Percentiles rank a stretch among this genome's conserved stretches.
Conservation (phyloP, 768 basidiomycete genomes). For the Lyophyllum atratum region DNA sequence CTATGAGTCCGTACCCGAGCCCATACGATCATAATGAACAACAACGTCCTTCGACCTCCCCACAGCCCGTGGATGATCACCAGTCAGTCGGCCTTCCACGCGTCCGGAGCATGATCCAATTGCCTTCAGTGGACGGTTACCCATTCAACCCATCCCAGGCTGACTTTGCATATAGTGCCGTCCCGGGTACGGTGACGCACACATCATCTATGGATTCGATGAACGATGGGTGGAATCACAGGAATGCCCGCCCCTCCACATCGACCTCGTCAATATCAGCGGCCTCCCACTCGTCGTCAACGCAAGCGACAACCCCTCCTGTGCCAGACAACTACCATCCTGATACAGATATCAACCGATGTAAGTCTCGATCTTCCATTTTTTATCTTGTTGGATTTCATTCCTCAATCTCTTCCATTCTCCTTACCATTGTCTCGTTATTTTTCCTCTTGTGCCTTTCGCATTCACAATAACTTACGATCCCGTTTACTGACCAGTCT, state of each 20-base stretch:
- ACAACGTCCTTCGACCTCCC: conserved; percentile 71
- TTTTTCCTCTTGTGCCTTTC: conserved; percentile 12
- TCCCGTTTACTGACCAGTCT: conserved; percentile 49
- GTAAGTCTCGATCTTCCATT: conserved; percentile 50
- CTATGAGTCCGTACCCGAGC: conserved; percentile 84
- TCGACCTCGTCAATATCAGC: conserved; percentile 77
- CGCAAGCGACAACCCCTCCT: conserved; percentile 82
- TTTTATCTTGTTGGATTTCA: background rate
- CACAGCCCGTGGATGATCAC: conserved; percentile 63
- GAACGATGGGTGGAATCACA: conserved; percentile 51
- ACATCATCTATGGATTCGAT: conserved; percentile 45
- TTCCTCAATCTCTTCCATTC: background rate
- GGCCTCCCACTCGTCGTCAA: conserved; percentile 75
- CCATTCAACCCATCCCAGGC: conserved; percentile 64
- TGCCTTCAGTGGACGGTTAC: conserved; percentile 73
- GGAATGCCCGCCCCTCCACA: conserved; percentile 71
- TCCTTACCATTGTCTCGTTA: conserved; percentile 7
- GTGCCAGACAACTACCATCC: conserved; percentile 66
- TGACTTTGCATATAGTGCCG: conserved; percentile 82
- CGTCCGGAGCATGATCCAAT: conserved; percentile 82
- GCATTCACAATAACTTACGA: conserved; percentile 31
- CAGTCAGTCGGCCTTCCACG: conserved; percentile 58
- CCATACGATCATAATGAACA: conserved; percentile 72
- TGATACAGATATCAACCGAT: conserved; percentile 80
- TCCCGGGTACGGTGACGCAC: conserved; percentile 46